Evolutionary conservation across 2,329 filamentous ascomycete species (phyloP).

Genomic region (Aureobasidium namibiae): DNA sequence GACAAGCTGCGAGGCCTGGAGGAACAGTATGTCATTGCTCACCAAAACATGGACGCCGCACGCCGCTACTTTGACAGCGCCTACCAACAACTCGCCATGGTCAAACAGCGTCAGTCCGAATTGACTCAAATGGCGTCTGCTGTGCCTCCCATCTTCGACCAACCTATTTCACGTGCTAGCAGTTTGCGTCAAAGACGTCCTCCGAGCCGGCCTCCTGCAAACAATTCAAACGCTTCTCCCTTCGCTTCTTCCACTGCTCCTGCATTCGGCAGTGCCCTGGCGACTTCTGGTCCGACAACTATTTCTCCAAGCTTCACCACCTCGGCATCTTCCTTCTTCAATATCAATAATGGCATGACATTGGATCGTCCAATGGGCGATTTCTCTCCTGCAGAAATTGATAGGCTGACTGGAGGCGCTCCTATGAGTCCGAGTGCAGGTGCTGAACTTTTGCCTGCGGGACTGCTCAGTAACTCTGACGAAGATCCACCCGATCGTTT

Average conservation of each 20-base stretch:
- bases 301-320: constrained; percentile 46
- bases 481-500: constrained; percentile 17
- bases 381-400: constrained; percentile 56
- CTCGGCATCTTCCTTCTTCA: constrained; percentile 42
- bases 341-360: constrained; percentile 56
- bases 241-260: constrained; percentile 33
- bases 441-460: constrained; percentile 59
- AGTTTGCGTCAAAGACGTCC: constrained; percentile 28
- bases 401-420: constrained; percentile 53
- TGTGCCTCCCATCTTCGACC: constrained; percentile 20
- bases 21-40: constrained; percentile 24
- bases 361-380: constrained; percentile 35
- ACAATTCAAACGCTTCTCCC: constrained; percentile 27
- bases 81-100: constrained; percentile 34
- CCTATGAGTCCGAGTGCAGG: constrained; percentile 72
- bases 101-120: constrained; percentile 35
- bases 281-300: constrained; percentile 29
- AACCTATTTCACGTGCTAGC: constrained; percentile 15
- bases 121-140: constrained; percentile 31
- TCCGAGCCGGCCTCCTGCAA: constrained; percentile 24
- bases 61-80: constrained; percentile 41
- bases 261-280: constrained; percentile 34
- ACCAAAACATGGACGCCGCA: constrained; percentile 25
- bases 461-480: constrained; percentile 35
- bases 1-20: constrained; percentile 25